These are phyloP conservation scores for Salvia miltiorrhiza DNA, from an alignment of 257 asterid genomes.

Conservation along the genomic window DNA sequence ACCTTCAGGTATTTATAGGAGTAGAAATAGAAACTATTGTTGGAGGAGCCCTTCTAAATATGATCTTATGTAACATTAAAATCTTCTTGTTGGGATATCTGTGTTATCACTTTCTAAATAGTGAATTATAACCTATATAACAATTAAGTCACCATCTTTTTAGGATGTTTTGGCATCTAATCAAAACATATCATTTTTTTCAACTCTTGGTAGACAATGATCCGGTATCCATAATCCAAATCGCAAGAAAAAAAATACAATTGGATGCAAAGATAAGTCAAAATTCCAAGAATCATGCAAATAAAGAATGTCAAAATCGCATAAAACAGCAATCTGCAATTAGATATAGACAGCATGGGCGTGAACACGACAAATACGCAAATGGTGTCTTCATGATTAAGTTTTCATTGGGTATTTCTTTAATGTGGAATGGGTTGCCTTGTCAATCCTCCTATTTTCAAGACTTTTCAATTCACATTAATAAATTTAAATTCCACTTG, in stretches of 20 bases:
- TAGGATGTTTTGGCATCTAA: too few relatives aligned
- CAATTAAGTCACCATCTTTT: too few relatives aligned
- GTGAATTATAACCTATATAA: too few relatives aligned
- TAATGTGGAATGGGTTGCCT: neutral
- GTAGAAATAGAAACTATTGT: too few relatives aligned
- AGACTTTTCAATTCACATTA: neutral
- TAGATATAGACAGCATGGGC: neutral
- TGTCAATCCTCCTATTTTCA: neutral
- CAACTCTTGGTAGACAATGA: too few relatives aligned
- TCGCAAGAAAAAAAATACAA: neutral
- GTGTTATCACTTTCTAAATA: too few relatives aligned
- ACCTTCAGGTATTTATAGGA: too few relatives aligned
- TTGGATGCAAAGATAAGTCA: neutral
- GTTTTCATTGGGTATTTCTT: slow-evolving; percentile 3
- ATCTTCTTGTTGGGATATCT: too few relatives aligned
- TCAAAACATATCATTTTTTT: too few relatives aligned
- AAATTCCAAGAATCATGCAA: neutral
- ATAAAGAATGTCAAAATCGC: slow-evolving; percentile 12
- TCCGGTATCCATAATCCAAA: neutral
- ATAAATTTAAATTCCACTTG: neutral
- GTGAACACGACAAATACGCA: neutral
- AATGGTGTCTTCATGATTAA: slow-evolving; percentile 11
- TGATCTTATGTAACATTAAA: too few relatives aligned
- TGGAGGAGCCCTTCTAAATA: too few relatives aligned
- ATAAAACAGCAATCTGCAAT: neutral